Percentiles rank a stretch among this genome's conserved stretches.
phyloP scores from a whole-genome alignment of 345 rosid genomes.

The Acer yangbiense region DNA sequence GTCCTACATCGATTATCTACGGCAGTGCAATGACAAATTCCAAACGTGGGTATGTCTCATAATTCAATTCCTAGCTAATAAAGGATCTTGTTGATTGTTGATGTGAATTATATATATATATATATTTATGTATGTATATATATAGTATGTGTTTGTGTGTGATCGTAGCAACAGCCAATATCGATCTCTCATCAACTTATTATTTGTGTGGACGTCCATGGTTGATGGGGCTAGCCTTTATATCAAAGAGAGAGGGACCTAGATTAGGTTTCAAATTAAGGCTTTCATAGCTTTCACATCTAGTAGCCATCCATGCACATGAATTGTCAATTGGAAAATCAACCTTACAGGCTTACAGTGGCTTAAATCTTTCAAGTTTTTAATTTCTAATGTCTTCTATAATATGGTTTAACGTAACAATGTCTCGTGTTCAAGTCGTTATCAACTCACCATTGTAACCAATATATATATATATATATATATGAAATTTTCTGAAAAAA shows the following conservation, averaged over 20 bases:
- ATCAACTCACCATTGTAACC: too few relatives aligned
- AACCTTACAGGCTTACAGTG: not conserved
- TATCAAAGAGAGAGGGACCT: not conserved
- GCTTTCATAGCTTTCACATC: not conserved
- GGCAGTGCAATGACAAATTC: constrained; percentile 1
- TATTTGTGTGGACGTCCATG: constrained; percentile 9
- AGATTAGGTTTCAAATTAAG: not conserved
- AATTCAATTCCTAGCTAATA: not conserved
- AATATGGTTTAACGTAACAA: too few relatives aligned
- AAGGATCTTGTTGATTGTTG: constrained; percentile 13
- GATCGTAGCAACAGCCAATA: not conserved
- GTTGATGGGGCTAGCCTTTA: not conserved
- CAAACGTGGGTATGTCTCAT: constrained; percentile 14
- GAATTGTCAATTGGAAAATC: constrained; percentile 14
- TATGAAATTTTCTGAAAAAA: too few relatives aligned
- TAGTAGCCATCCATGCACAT: not conserved
- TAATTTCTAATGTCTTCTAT: too few relatives aligned
- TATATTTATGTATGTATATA: not conserved
- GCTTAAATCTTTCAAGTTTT: not conserved
- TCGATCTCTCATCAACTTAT: not conserved
- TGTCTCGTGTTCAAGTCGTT: too few relatives aligned
- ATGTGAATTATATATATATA: constrained; percentile 7
- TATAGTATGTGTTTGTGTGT: too few relatives aligned
- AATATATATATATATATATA: too few relatives aligned
- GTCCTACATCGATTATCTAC: not conserved